phyloP scores from a whole-genome alignment of 805 yeast species.

The Pichia californica region DNA sequence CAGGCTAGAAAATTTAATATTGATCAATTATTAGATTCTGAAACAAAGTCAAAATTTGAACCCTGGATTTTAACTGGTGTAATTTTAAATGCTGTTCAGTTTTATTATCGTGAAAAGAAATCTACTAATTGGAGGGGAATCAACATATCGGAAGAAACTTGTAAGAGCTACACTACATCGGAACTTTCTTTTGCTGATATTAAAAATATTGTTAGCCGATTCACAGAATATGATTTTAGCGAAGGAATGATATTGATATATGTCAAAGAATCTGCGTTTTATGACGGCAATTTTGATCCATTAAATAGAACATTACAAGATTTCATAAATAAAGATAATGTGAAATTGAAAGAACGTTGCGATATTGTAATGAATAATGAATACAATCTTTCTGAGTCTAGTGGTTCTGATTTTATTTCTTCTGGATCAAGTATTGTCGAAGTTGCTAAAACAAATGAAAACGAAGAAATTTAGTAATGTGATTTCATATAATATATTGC shows the following conservation, averaged over 20 bases:
- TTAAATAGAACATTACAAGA: slow-evolving; percentile 23
- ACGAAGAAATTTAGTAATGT: too few species aligned
- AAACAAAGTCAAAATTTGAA: slow-evolving; percentile 21
- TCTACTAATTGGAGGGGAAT: slow-evolving; percentile 27
- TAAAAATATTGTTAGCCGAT: slow-evolving; percentile 15
- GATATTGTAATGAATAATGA: background rate
- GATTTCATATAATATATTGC: too few species aligned
- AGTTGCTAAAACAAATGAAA: too few species aligned
- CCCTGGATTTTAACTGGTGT: slow-evolving; percentile 36
- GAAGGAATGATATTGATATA: slow-evolving; percentile 31
- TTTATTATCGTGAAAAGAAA: slow-evolving; percentile 23
- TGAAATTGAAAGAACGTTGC: slow-evolving; percentile 13
- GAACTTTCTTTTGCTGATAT: slow-evolving; percentile 23
- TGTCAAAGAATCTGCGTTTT: slow-evolving; percentile 25
- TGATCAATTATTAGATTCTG: slow-evolving; percentile 20
- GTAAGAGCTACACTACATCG: slow-evolving; percentile 21
- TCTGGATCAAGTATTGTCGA: too few species aligned
- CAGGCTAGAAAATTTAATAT: slow-evolving; percentile 23
- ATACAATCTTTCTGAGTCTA: background rate
- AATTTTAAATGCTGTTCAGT: slow-evolving; percentile 27
- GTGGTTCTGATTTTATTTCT: background rate
- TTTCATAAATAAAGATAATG: slow-evolving; percentile 30
- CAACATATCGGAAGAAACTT: slow-evolving; percentile 22
- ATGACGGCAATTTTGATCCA: slow-evolving; percentile 3
- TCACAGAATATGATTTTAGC: slow-evolving; percentile 23